Evolutionary conservation across 108 stramenopile genomes (phyloP), one percentile per base, ranked within the genome.

Genomic region (Chaetoceros muelleri): DNA sequence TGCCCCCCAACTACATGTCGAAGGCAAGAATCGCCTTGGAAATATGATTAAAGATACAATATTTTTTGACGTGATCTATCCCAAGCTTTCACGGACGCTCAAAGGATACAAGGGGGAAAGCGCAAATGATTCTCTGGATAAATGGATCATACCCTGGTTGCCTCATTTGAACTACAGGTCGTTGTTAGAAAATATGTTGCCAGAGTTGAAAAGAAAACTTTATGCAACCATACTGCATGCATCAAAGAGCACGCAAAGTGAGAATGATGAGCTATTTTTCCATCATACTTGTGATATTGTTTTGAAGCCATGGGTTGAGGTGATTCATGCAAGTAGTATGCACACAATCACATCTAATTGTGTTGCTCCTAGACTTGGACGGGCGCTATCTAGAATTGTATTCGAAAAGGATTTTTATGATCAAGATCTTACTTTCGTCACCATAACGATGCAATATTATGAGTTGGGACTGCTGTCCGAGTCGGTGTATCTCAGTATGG

Each of bases 81-180:
- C 82, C 0, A 89, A 79, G 49, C 20, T 89, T 0, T 53, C 55
- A 23, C 65, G 69, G 24, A 55, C 69, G 8, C 24, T 92, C 2
- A 56, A 28, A 24, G 62, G 66, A 18, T 86, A 57, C 55, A 26
- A 17, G 29, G 34, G 62, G 21, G 44, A 60, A 47, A 26, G 30
- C 10, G n/a, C 78, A 3, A 40, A 66, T 24, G 58, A 70, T 52
- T 72, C 76, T 2, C 56, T 85, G 29, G 75, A 88, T 69, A 44
- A 60, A 2, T 87, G 83, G 85, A 71, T 92, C 22, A 52, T 92
- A 28, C 90, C 86, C 22, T 92, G 90, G 90, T 30, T 92, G 24
- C 80, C 73, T 3, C 73, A 84, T 64, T 66, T 92, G 20, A 74
- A 77, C 46, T 61, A 76, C 54, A 69, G 65, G 17, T 63, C 72